Percentiles rank a stretch among this genome's conserved stretches.
phyloP scores from a whole-genome alignment of 768 basidiomycete species.

The Amanita rimosa region DNA sequence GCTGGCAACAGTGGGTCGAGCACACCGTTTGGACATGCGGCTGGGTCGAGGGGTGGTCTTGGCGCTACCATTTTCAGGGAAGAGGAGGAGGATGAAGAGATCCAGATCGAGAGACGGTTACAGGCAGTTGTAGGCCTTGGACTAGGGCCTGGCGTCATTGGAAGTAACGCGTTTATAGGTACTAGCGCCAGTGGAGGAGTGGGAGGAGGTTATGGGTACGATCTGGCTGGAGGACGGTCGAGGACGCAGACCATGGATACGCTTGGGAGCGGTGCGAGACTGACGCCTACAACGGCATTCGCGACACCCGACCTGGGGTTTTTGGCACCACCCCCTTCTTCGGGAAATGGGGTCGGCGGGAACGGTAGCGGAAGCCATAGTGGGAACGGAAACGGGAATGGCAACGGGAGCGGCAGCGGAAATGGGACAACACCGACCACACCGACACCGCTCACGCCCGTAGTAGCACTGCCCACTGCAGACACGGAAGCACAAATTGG shows the following conservation, averaged over 20 bases:
- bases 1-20: constrained; percentile 56
- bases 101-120: constrained; percentile 37
- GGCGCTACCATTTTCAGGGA: constrained; percentile 44
- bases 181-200: constrained; percentile 15
- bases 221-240: constrained; percentile 24
- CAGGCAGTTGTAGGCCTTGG: constrained; percentile 12
- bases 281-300: constrained; percentile 33
- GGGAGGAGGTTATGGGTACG: not conserved
- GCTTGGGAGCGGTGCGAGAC: constrained; percentile 16
- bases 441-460: constrained; percentile 53
- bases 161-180: constrained; percentile 27
- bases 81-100: constrained; percentile 68
- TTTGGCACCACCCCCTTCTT: constrained; percentile 8
- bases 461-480: constrained; percentile 58
- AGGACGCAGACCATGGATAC: constrained; percentile 40
- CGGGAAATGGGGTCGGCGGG: constrained; percentile 4
- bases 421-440: constrained; percentile 29
- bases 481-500: constrained; percentile 70
- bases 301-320: constrained; percentile 53
- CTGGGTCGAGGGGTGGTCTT: constrained; percentile 15
- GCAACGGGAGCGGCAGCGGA: constrained; percentile 20
- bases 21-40: constrained; percentile 49
- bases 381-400: constrained; percentile 10
- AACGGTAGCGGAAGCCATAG: constrained; percentile 12
- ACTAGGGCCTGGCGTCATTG: constrained; percentile 15